Base-by-base conservation (phyloP, 495 filamentous ascomycete genomes). In the Penicillium verhagenii region DNA sequence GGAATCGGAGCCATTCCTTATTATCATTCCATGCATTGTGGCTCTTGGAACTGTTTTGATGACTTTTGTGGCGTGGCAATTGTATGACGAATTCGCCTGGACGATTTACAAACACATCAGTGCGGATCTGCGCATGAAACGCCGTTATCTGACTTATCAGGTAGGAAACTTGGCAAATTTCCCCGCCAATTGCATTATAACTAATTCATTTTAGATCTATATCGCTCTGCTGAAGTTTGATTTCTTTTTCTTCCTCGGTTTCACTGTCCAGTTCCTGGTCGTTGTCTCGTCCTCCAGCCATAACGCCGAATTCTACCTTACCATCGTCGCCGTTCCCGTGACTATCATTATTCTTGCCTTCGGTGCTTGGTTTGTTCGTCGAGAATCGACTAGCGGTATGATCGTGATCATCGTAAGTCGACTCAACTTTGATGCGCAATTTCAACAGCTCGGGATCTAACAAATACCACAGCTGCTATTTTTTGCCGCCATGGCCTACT, bases 211-310 rank as follows among this genome's bases (percentile, higher is more conserved):
- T 58, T 52, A 97, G 92, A 92, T 98, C 65, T 98, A 96, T 73
- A 97, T 98, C 63, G 90, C 95, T 31, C 82, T 97, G 9, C 80
- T 98, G 48, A 98, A 98, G 71, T 98, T 98, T 71, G 94, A 98
- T 74, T 97, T 98, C 72, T 98, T 98, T 82, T 96, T 98, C 81
- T 98, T 98, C 82, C 84, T 98, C 47, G 94, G 92, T 13, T 98
- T 98, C 66, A 97, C 92, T 6, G 87, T 98, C 33, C 94, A 98
- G 67, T 97, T 98, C 72, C 78, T 98, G 25, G 94, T 97, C 57
- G 86, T 98, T 52, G 92, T 97, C 35, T 85, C 82, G 31, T 85
- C 82, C 31, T 74, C 82, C 56, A 82, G 79, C 25, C 77, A 77
- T 25, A 79, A 87, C 59, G 72, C 80, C 63, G 94, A 98, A 68